Conservation (phyloP, 2,329 filamentous ascomycete species). For the Plenodomus lindquistii region DNA sequence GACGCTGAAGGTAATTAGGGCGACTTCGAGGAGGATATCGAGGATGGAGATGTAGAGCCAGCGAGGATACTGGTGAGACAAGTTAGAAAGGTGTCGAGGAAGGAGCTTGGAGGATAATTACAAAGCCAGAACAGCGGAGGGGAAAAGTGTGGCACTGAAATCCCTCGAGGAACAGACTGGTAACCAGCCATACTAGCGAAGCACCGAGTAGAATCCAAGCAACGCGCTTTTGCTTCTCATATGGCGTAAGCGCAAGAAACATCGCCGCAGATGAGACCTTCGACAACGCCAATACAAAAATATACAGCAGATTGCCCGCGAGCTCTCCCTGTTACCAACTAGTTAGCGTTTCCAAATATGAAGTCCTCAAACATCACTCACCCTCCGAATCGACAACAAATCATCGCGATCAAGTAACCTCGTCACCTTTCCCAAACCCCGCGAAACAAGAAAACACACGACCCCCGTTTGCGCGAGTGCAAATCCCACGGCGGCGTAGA, state of each 20-base stretch:
- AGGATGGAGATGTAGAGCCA: constrained; percentile 15
- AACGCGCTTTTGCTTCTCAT: constrained; percentile 1
- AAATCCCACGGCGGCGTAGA: constrained; percentile 9
- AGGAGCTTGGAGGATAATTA: background rate
- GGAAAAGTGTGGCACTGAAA: constrained; percentile 7
- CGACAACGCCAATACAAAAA: constrained; percentile 12
- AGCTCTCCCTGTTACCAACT: constrained; percentile 1
- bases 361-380: too few relatives aligned
- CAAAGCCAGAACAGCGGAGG: background rate
- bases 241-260: constrained; percentile 15
- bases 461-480: constrained; percentile 6
- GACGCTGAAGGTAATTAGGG: constrained; percentile 9
- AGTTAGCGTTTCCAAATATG: too few relatives aligned
- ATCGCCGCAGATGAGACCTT: constrained; percentile 15
- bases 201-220: constrained; percentile 4
- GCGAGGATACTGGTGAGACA: background rate
- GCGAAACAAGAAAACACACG: constrained; percentile 5
- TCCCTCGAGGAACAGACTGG: constrained; percentile 8
- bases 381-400: constrained; percentile 2
- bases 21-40: constrained; percentile 15
- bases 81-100: background rate
- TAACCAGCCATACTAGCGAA: constrained; percentile 10
- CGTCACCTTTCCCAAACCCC: constrained; percentile 5
- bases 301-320: constrained; percentile 10
- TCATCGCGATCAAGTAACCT: background rate